Evolutionary conservation across 1,284 basidiomycete species (phyloP).

Genomic region (Retiboletus flavoniger): DNA sequence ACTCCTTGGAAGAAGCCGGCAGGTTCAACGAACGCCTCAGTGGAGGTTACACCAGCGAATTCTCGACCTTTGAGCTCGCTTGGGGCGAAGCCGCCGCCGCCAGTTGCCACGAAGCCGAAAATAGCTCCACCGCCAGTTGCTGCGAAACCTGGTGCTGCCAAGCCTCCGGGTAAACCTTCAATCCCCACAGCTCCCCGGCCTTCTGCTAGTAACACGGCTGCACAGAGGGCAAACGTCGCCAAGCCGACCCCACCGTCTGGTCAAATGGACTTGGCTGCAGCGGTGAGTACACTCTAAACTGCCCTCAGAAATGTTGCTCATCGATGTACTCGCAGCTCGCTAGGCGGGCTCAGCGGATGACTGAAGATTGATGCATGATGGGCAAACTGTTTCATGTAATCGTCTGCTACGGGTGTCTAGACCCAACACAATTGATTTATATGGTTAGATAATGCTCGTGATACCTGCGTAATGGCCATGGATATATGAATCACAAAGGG

Average conservation of each 20-base stretch:
- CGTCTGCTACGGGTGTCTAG: not conserved
- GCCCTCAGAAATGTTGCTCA: not conserved
- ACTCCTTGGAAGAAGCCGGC: conserved; percentile 71
- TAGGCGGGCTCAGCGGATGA: conserved; percentile 64
- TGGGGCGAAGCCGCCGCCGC: conserved; percentile 48
- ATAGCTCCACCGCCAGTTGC: conserved; percentile 53
- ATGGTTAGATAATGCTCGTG: conserved; percentile 19
- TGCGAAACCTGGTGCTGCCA: conserved; percentile 50
- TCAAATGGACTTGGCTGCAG: conserved; percentile 81
- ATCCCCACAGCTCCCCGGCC: conserved; percentile 58
- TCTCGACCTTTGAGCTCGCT: conserved; percentile 57
- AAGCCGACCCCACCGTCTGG: conserved; percentile 46
- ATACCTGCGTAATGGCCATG: conserved; percentile 4
- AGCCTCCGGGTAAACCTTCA: conserved; percentile 55
- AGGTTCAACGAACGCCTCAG: conserved; percentile 33
- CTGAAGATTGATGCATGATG: conserved; percentile 39
- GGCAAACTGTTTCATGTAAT: not conserved
- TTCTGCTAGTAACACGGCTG: conserved; percentile 41
- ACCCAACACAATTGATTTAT: conserved; percentile 3
- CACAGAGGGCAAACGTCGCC: conserved; percentile 47
- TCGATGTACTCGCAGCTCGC: conserved; percentile 50
- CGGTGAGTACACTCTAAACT: conserved; percentile 46
- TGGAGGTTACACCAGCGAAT: conserved; percentile 45
- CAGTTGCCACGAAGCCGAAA: conserved; percentile 53
- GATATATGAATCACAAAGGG: conserved; percentile 20